Evolutionary conservation across 345 rosid species (phyloP).

Genomic region (Populus deltoides): DNA sequence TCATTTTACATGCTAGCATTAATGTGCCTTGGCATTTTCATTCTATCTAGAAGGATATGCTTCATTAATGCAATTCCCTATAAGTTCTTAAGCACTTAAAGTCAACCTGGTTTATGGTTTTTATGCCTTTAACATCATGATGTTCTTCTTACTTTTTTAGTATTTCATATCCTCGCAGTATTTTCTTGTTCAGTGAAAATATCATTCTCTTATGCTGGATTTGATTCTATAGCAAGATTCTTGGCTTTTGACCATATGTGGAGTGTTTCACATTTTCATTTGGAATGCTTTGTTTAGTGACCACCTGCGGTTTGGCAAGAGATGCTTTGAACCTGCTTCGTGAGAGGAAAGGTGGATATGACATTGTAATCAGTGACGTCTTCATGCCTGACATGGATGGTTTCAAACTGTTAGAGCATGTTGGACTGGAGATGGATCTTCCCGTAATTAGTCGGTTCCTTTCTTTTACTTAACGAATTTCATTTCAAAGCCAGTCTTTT

Average conservation of each 20-base stretch:
- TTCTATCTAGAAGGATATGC: neutral
- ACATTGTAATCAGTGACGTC: conserved; percentile 90
- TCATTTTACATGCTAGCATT: neutral
- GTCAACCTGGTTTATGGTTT: neutral
- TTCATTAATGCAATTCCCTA: too few relatives aligned
- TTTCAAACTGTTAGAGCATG: conserved; percentile 88
- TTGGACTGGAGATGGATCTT: conserved; percentile 94
- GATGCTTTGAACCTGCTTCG: conserved; percentile 77
- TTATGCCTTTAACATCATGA: neutral
- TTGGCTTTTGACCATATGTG: neutral
- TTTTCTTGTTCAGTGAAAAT: neutral
- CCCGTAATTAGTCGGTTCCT: conserved; percentile 86
- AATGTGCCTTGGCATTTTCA: neutral
- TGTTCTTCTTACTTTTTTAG: neutral
- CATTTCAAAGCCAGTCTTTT: conserved; percentile 12
- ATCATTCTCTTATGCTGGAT: neutral
- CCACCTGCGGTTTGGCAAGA: conserved; percentile 84
- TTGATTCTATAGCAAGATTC: neutral
- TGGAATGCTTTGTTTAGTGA: conserved; percentile 49
- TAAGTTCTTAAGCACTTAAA: neutral
- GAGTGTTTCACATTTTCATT: conserved; percentile 9
- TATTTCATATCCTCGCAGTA: neutral
- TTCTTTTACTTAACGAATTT: conserved; percentile 19
- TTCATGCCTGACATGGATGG: conserved; percentile 99
- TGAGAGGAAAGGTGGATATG: conserved; percentile 84